phyloP scores from a whole-genome alignment of 208 protist species.

The Acanthamoeba culbertsoni region DNA sequence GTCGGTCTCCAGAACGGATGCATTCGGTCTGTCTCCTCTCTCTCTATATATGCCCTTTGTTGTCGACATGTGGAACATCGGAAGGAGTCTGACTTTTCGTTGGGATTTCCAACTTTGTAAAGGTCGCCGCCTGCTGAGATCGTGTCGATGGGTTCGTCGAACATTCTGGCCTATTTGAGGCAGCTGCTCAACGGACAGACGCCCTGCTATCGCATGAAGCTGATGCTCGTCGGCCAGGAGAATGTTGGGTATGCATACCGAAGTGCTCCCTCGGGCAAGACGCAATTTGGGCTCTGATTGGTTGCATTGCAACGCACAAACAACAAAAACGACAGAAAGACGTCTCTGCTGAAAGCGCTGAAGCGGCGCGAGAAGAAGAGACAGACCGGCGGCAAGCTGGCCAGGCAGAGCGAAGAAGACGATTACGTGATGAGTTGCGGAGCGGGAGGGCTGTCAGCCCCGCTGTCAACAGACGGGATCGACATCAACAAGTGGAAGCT shows the following conservation, averaged over 20 bases:
- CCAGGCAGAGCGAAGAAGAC: not conserved
- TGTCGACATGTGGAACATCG: not conserved
- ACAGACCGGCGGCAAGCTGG: not conserved
- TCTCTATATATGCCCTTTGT: not conserved
- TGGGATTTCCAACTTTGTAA: not conserved
- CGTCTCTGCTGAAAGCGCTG: not conserved
- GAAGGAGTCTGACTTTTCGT: not conserved
- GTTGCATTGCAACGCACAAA: not conserved
- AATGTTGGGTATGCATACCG: not conserved
- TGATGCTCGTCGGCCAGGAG: conserved; percentile 27
- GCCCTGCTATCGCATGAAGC: conserved; percentile 1
- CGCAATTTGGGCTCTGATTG: not conserved
- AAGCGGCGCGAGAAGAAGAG: not conserved
- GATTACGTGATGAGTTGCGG: not conserved
- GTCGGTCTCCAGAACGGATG: not conserved
- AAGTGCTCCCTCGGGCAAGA: not conserved
- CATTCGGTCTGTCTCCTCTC: not conserved
- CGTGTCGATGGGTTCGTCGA: not conserved
- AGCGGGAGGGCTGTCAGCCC: not conserved
- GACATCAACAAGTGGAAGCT: conserved; percentile 32
- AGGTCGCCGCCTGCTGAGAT: not conserved
- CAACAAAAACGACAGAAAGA: not conserved
- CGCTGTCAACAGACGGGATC: conserved; percentile 52
- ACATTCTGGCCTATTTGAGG: not conserved
- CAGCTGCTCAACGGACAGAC: not conserved